Base-by-base conservation (phyloP, 2,329 filamentous ascomycete species). In the Epichloe scottii region DNA sequence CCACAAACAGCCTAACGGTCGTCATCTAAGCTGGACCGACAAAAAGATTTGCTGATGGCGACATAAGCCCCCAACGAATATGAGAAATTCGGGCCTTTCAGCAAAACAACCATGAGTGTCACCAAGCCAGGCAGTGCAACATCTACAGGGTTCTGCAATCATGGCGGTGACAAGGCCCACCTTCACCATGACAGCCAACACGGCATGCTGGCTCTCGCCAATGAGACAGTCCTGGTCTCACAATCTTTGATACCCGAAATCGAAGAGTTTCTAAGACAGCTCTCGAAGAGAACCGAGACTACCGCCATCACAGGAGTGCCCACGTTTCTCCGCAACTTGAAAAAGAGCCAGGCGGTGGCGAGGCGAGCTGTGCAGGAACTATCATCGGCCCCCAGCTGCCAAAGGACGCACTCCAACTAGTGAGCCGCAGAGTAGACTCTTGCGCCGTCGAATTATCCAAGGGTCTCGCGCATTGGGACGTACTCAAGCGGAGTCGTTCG, bases 401-500 rank as follows among this genome's bases (percentile, higher is more conserved):
- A 17, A 53, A 51, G 4, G 45, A 52, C 4, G 38, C 49, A 3
- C 45, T 62, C 33, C 54, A 51, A 21, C 39, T 42, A 4, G 19
- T 59, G 2, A 52, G 46, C 17, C 53, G 53, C 10, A 60, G 54
- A 23, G 52, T 66, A 6, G 60, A 65, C 11, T 55, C 58, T 5
- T 56, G 58, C 37, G 54, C 51, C 15, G 63, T 56, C 15, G 50
- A 60, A 14, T 40, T 56, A 11, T 56, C 52, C 30, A 62, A 63
- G 15, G 51, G 48, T 8, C 50, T 52, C 5, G 48, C 55, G 5
- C 63, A 64, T 17, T 69, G 67, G 67, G 54, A 57, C 35, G 56
- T 62, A 5, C 58, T 69, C 41, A 68, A 66, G 49, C 60, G 61
- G 30, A 66, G 63, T 30, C 57, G 53, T 41, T 50, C 56, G 33